A percentile compares a stretch with the other conserved stretches of the same genome.
Conservation (phyloP, 805 yeast species). For the Lachancea kluyveri region DNA sequence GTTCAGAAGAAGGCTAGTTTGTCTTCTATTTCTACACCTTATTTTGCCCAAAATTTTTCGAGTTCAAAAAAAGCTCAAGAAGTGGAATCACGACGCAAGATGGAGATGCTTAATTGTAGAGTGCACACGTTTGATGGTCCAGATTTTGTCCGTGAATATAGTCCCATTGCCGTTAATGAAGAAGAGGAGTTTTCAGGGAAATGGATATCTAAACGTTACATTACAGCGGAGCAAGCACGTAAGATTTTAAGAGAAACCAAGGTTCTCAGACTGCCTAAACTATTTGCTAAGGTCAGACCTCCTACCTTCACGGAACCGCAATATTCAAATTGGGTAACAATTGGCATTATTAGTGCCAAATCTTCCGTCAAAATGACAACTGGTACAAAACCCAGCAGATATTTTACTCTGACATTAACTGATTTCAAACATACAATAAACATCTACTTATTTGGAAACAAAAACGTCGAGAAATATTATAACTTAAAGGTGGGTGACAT, state of each 20-base stretch:
- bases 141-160: slow-evolving; percentile 16
- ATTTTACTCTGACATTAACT: slow-evolving; percentile 55
- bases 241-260: slow-evolving; percentile 42
- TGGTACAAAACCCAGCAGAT: slow-evolving; percentile 42
- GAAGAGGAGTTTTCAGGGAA: slow-evolving; percentile 42
- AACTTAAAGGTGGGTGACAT: slow-evolving; percentile 70
- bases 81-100: slow-evolving; percentile 15
- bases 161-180: slow-evolving; percentile 34
- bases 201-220: slow-evolving; percentile 40
- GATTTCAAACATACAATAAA: slow-evolving; percentile 58
- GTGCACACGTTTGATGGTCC: slow-evolving; percentile 35
- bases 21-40: slow-evolving; percentile 20
- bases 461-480: slow-evolving; percentile 65
- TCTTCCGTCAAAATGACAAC: slow-evolving; percentile 44
- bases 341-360: slow-evolving; percentile 64
- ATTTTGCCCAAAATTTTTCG: slow-evolving; percentile 30
- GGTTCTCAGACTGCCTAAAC: slow-evolving; percentile 49
- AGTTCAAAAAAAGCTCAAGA: slow-evolving; percentile 22
- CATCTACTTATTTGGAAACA: slow-evolving; percentile 53
- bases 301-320: slow-evolving; percentile 66
- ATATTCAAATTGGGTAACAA: slow-evolving; percentile 69
- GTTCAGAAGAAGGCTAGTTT: slow-evolving; percentile 3
- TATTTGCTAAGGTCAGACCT: slow-evolving; percentile 59
- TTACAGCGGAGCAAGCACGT: slow-evolving; percentile 33
- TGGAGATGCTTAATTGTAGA: slow-evolving; percentile 30